Conservation (phyloP, 441 rosid genomes). For the Populus hybrid region DNA sequence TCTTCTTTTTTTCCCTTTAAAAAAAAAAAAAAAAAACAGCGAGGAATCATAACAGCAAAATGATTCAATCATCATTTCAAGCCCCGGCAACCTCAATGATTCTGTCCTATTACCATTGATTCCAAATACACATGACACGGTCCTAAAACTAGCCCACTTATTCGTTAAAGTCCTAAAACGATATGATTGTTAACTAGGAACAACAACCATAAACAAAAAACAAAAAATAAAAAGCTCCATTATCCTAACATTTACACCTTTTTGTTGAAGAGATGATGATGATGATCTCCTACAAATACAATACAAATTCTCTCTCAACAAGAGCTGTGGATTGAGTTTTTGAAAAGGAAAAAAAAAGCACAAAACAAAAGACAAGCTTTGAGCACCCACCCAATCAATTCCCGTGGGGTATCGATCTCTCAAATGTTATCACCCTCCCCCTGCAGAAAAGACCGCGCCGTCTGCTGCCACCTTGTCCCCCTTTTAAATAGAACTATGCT, state of each 20-base stretch:
- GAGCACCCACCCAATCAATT: not conserved
- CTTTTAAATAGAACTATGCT: not conserved
- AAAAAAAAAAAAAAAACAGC: not conserved
- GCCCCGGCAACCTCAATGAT: conserved; percentile 17
- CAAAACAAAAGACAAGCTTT: conserved; percentile 10
- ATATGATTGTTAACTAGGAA: not conserved
- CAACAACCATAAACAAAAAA: not conserved
- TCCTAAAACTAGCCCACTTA: not conserved
- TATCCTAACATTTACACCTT: not conserved
- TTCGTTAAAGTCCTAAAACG: not conserved
- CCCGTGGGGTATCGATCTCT: not conserved
- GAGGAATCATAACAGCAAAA: conserved; percentile 7
- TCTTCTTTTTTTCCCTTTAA: not conserved
- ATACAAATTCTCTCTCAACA: not conserved
- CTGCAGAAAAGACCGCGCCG: conserved; percentile 31
- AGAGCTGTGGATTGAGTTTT: not conserved
- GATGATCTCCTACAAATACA: not conserved
- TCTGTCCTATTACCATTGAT: not conserved
- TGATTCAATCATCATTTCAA: conserved; percentile 26
- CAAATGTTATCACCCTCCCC: not conserved
- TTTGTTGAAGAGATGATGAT: not conserved
- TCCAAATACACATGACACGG: not conserved
- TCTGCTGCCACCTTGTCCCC: conserved; percentile 23
- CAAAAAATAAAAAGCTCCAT: not conserved
- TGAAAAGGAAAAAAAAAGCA: not conserved